Base-by-base conservation (phyloP, 768 basidiomycete genomes). In the Pholiota conissans region DNA sequence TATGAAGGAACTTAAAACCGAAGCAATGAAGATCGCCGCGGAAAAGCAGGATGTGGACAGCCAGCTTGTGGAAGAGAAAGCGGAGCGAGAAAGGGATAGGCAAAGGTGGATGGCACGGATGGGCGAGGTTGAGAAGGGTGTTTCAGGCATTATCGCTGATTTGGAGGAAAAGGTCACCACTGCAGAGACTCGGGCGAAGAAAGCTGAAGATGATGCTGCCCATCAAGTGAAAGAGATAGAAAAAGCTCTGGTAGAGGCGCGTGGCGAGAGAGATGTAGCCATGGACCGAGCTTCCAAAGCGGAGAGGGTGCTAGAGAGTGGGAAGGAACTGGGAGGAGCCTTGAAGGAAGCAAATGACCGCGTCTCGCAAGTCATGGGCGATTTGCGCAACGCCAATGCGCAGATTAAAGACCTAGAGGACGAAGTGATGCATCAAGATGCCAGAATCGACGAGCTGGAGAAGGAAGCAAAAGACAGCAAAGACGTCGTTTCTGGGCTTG, bases 91-190 rank as follows among this genome's bases (percentile, higher is more conserved):
- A 11, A 76, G 77, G 50, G 89, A 91, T 65, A 88, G 86, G 59
- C 84, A 85, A 27, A 73, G 84, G 42, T 93, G 87, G 85, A 84
- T 82, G 62, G 83, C 81, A 50, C 78, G 87, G 45, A 89, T 92
- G 84, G 63, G 61, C 8, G 89, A 90, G 57, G 87, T 90, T 8
- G 86, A 91, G 69, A 75, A 74, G 49, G 88, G 87, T 3, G 90
- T 90, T 26, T 81, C 82, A 34, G 82, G 73, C 8, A 86, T 92
- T 56, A 76, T 93, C 18, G 71, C 72, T n/a, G 83, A 84, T 49
- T 70, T 93, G 57, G 89, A 91, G 71, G 63, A 64, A 59, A 85
- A 81, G 61, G 64, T 82, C 2, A 74, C 73, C 40, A 75, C 72
- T 32, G 82, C 89, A 0, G 86, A 89, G 63, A 72, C 74, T 52